Evolutionary conservation across 2,329 filamentous ascomycete genomes (phyloP).

Genomic region (Neurospora crassa): DNA sequence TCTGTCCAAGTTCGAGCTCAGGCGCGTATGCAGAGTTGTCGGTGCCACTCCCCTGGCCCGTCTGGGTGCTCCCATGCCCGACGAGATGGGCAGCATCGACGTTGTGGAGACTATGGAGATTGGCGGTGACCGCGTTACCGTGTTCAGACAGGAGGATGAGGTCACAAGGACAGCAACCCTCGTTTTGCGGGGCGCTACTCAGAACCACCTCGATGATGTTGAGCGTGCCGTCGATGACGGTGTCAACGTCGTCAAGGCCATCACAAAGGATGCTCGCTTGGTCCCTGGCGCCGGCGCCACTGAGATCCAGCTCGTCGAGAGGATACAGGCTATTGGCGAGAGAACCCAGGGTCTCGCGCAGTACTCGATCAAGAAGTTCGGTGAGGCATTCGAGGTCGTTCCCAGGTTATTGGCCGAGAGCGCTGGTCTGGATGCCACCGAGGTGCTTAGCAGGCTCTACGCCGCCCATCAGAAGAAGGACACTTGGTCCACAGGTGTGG

Average conservation of each 20-base stretch:
- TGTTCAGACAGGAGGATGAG: conserved; percentile 94
- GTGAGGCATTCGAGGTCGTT: conserved; percentile 94
- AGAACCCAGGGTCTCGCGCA: conserved; percentile 88
- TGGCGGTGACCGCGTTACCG: conserved; percentile 93
- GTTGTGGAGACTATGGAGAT: conserved; percentile 96
- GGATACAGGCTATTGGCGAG: conserved; percentile 82
- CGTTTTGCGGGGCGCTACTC: conserved; percentile 87
- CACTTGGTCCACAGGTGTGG: conserved; percentile 84
- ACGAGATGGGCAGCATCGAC: conserved; percentile 94
- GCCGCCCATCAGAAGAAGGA: conserved; percentile 85
- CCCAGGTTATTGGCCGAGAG: conserved; percentile 90
- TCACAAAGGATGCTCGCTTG: conserved; percentile 83
- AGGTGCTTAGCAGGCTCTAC: conserved; percentile 85
- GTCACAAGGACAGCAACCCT: conserved; percentile 87
- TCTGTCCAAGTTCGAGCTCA: conserved; percentile 94
- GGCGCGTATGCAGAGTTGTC: conserved; percentile 89
- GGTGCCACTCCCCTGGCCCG: conserved; percentile 93
- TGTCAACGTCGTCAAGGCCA: conserved; percentile 97
- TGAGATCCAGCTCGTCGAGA: conserved; percentile 87
- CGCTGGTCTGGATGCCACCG: conserved; percentile 92
- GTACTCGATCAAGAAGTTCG: conserved; percentile 95
- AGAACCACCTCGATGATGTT: conserved; percentile 95
- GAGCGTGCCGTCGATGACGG: conserved; percentile 96
- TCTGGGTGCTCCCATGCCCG: conserved; percentile 96
- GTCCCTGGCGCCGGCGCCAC: conserved; percentile 92